Evolutionary conservation across 1,284 basidiomycete species (phyloP), one percentile per base, ranked within the genome.

Genomic region (Tetrapyrgos nigripes): DNA sequence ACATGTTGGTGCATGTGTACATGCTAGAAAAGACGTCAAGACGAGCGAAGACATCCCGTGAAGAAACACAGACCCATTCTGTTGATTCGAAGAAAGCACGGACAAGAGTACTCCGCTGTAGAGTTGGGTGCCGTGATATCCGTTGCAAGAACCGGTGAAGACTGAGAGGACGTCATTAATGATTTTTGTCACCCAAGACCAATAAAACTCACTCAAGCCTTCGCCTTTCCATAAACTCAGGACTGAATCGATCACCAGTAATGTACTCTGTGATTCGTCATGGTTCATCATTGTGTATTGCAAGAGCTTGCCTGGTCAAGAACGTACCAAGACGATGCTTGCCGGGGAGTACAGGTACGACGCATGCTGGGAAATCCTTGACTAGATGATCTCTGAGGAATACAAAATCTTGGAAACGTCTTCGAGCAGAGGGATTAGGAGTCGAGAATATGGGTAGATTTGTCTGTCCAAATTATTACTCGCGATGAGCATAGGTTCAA

Each of bases 341-440:
- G 76, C 96, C 96, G 3, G 97, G 97, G 51, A 99, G 82, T 5
- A 95, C 94, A 24, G 97, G 96, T 0, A 99, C 93, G 21, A 99
- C 94, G 68, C 94, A 97, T 57, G 97, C 97, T 3, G 96, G 96
- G 70, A 98, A 99, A 74, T 96, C 92, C 76, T 90, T 90, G 21
- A 87, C 85, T 31, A 99, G 86, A 68, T 97, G 87, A 52, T 97
- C 90, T 61, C 93, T 83, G 35, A 99, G 79, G 73, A 99, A 99
- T 35, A 93, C 92, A 75, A 99, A 99, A 76, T 99, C 97, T 70
- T 97, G 94, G 78, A 97, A 99, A 26, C 97, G 86, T 61, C 97
- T 84, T 55, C 97, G 86, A 14, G 92, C 80, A 5, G 89, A 87
- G 2, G 92, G 89, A 60, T 79, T 89, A 3, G 81, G 79, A 45